Base-by-base conservation (phyloP, 2,329 filamentous ascomycete species). In the Penicillium sp. region DNA sequence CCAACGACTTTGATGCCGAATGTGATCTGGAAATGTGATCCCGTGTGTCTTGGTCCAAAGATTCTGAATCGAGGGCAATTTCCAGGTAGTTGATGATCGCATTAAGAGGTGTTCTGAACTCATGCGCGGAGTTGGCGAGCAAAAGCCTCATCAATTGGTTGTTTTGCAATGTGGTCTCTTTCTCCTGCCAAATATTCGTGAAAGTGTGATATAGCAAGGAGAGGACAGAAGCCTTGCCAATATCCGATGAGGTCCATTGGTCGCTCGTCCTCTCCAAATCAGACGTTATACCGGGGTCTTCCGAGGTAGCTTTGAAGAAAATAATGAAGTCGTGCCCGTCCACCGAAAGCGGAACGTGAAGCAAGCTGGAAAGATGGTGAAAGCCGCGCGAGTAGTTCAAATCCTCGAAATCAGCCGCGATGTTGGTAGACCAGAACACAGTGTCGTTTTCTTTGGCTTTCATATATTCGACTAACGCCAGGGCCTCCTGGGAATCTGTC, bases 61-160 rank as follows among this genome's bases (percentile, higher is more conserved):
- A 73, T 0, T 88, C 88, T n/a, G n/a, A n/a, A 69, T 95, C 90
- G 1, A 95, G 72, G 0, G 89, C 89, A 57, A 95, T 95, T 59
- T 95, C 89, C 1, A 95, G 79, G 59, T 93, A 95, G 59, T 95
- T 95, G 70, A 95, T 95, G 61, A 95, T 95, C n/a, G 89, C 89
- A 59, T 95, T 95, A 2, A 95, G 73, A 0, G 89, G 89, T 0
- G 89, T 95, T 41, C 90, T 83, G 11, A 95, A 89, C 72, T 95
- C 89, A 57, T 95, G 90, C 0, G 89, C 89, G 0, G 89, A 93
- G 58, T 95, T 95, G 3, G 89, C 87, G 13, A 95, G 76, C 1
- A 95, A 69, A 3, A 95, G 70, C 41, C 81, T 78, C 2, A 88
- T 95, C 3, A 95, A 74, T 54, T 90, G 86, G 60, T 86, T 93